Conservation (phyloP, 495 filamentous ascomycete genomes). For the Copromyces sp. region DNA sequence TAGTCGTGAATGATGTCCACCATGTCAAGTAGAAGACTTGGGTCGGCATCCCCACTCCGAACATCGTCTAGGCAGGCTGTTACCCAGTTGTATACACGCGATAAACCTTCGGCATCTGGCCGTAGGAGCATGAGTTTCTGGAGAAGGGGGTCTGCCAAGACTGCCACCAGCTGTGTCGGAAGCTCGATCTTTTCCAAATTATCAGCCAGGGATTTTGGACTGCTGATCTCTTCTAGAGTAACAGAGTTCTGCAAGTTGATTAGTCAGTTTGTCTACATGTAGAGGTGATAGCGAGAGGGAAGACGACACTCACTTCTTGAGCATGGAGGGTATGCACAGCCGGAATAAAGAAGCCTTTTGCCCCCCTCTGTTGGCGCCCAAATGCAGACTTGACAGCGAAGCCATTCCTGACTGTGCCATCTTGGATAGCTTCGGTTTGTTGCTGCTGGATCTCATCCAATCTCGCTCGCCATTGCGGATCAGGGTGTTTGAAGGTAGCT, state of each 20-base stretch:
- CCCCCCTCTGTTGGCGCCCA: constrained; percentile 34
- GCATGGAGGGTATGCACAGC: constrained; percentile 65
- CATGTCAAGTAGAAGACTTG: constrained; percentile 42
- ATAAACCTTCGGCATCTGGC: constrained; percentile 44
- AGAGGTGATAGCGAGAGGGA: constrained; percentile 6
- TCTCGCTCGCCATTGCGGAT: constrained; percentile 65
- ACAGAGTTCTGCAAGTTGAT: constrained; percentile 39
- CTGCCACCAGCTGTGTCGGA: constrained; percentile 71
- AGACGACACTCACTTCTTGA: constrained; percentile 40
- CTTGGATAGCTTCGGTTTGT: constrained; percentile 35
- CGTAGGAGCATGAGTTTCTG: constrained; percentile 64
- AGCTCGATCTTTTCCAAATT: constrained; percentile 72
- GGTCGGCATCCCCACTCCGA: constrained; percentile 39
- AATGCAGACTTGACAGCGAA: constrained; percentile 44
- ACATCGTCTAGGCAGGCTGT: constrained; percentile 49
- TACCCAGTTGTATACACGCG: constrained; percentile 59
- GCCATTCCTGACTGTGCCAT: constrained; percentile 25
- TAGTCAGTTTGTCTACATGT: neutral
- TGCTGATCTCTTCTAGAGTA: constrained; percentile 72
- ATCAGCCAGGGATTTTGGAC: constrained; percentile 58
- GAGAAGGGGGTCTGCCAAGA: constrained; percentile 62
- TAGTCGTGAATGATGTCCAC: constrained; percentile 50
- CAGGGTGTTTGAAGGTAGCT: constrained; percentile 57
- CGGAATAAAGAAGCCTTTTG: constrained; percentile 43
- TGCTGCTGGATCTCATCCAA: constrained; percentile 56